Base-by-base conservation (phyloP, 306 rosid genomes). In the Fragaria ananassa region DNA sequence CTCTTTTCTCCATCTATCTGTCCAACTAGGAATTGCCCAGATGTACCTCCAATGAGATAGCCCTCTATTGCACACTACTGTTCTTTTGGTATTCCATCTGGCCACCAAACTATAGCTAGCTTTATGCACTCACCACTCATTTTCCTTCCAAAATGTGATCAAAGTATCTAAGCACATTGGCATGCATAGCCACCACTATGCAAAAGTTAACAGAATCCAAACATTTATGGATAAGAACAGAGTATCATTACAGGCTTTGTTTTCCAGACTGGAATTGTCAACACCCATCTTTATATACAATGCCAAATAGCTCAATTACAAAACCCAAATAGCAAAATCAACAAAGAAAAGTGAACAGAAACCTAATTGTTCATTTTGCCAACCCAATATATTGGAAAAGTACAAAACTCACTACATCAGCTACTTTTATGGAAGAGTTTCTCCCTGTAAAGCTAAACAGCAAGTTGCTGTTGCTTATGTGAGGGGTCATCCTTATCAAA, bases 401-500 rank as follows among this genome's bases (percentile, higher is more conserved):
- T 65, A 80, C 81, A 47, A 47, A 84, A 73, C 53, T 81, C 81
- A 81, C 72, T 79, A 65, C 80, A 68, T 78, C 83, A 50, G 56
- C 68, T 66, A 78, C 86, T 75, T 79, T 72, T 76, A 27, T 79
- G 61, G 84, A 10, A 23, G 13, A 23, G 15, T 2, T 47, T 8
- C 47, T 78, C 72, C 64, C 72, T 13, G 18, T 56, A 14, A 53
- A 80, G 80, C 64, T 86, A 95, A 81, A 89, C 96, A 84, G 96
- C 96, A 75, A 92, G 87, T 68, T 89, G 91, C 74, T 87, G 95
- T 27, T 87, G 85, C 75, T 89, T 88, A 82, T 83, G 91, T 10
- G 92, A 81, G 74, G 97, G 54, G 81, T 95, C 96, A 65, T 95
- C 99, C 51, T 95, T 93, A 75, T 85, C 89, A 79, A 83, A 92